These are phyloP conservation scores for Claviceps humidiphila DNA, from an alignment of 2,329 filamentous ascomycete species.

Conservation along the genomic window DNA sequence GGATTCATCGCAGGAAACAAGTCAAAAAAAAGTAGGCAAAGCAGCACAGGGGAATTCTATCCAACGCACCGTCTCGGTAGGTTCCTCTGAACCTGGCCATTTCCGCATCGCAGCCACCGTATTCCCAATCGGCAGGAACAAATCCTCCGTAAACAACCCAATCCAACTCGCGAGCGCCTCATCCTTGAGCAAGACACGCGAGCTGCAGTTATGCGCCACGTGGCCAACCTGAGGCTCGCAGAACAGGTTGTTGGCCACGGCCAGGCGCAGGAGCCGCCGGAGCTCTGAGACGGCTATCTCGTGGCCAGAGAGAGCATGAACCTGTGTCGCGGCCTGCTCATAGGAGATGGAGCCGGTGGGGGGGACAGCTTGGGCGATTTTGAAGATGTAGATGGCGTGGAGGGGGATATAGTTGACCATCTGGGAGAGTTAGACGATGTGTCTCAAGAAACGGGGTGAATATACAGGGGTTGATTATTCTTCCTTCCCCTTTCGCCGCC, in stretches of 20 bases:
- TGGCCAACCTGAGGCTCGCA: constrained; percentile 22
- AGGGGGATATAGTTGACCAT: constrained; percentile 16
- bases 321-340: constrained; percentile 12
- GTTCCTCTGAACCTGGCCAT: constrained; percentile 23
- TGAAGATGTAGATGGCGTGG: constrained; percentile 19
- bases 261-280: constrained; percentile 24
- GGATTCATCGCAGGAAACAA: background rate
- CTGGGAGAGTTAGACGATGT: constrained; percentile 4
- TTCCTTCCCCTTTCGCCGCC: background rate
- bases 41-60: too few species aligned
- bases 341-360: constrained; percentile 15
- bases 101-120: constrained; percentile 20
- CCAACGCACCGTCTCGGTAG: constrained; percentile 16
- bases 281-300: constrained; percentile 19
- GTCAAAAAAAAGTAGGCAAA: background rate
- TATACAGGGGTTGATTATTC: background rate
- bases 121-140: constrained; percentile 17
- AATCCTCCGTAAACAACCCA: constrained; percentile 15
- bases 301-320: constrained; percentile 22
- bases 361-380: constrained; percentile 18
- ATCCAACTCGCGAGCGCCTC: constrained; percentile 18
- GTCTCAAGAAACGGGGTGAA: too few species aligned
- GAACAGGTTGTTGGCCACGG: constrained; percentile 27
- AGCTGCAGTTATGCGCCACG: constrained; percentile 26
- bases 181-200: constrained; percentile 18